Evolutionary conservation across 768 basidiomycete genomes (phyloP), one percentile per base, ranked within the genome.

Genomic region (Polyporus arcularius): DNA sequence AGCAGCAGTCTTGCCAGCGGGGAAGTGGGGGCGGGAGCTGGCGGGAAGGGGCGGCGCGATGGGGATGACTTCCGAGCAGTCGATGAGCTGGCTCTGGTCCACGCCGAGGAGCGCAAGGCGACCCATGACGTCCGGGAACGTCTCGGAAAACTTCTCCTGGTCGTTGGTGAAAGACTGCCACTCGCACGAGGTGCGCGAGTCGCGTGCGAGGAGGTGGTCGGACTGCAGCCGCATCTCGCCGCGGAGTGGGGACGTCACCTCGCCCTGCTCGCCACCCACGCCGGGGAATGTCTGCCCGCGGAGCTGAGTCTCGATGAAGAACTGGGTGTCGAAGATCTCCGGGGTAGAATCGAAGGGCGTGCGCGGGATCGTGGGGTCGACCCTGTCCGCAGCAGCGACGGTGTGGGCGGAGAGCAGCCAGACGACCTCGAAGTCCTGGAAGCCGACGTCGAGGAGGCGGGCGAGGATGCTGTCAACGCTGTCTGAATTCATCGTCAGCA

Each of bases 181-280:
- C 43, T 65, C 55, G 67, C 73, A 75, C 35, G 73, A 70, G 16
- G 73, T 74, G 42, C 71, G 68, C 48, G 62, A 57, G 62, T 74
- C 74, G 61, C 73, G 72, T 40, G 73, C 72, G 31, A 75, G 55
- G 31, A 42, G 47, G 9, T 54, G 61, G 65, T 75, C 73, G 39
- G 73, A 73, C 58, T 73, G 65, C 38, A 75, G 71, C 48, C 74
- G 74, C 59, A 75, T 69, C 62, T 73, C 73, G 21, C 73, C 74
- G 43, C 4, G 35, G 31, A 75, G 66, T 6, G 73, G 69, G 30
- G 73, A 71, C 58, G 58, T 35, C 41, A 58, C 68, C 58, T 74
- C 73, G 48, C 73, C 72, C 54, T 57, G 64, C 58, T 72, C 62
- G 2, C 42, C 54, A 51, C 67, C 69, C 21, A 50, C 65, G 28